Base-by-base conservation (phyloP, 768 basidiomycete species). In the Boletus insuetus region DNA sequence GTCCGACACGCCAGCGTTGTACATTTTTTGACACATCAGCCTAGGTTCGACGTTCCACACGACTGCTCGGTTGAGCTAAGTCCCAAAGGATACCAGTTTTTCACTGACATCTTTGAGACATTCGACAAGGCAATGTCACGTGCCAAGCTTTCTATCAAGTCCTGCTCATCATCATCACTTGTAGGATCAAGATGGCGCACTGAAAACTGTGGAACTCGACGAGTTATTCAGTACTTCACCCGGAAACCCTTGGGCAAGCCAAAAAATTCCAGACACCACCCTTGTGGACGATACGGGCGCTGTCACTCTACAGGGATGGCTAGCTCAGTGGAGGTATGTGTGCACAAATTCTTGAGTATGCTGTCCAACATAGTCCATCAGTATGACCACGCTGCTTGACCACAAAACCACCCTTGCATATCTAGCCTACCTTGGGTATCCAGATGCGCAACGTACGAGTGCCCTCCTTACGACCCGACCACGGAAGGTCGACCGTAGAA, bases 351-450 rank as follows among this genome's bases (percentile, higher is more conserved):
- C 39, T 48, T 17, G 31, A 44, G 35, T 52, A 34, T 48, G 46
- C 38, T 53, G 40, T 22, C 34, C 37, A 40, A 59, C 44, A 16
- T 39, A 12, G 37, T 40, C 38, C 34, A 39, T 6, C 58, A 98
- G 95, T 67, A 97, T 98, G 95, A 95, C 94, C 1, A 99, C 96
- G 0, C 79, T 98, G 0, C 80, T 98, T n/a, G 92, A 97, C 59
- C 88, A 96, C 64, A 88, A 84, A 69, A 90, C 88, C 16, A 95
- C 96, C 0, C 77, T 99, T 19, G 87, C 93, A 26, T 98, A 98
- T 70, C 87, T 99, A 11, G 95, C 94, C 6, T 97, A 98, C 70
- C 82, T 98, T 45, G 95, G 94, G 43, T 98, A 95, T 72, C 86
- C 91, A 1, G 80, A 80, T 44, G 85, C 86, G 66, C 83, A 82